These are phyloP conservation scores for Scytalidium sp. DNA, from an alignment of 2,329 filamentous ascomycete genomes.

Conservation along the genomic window DNA sequence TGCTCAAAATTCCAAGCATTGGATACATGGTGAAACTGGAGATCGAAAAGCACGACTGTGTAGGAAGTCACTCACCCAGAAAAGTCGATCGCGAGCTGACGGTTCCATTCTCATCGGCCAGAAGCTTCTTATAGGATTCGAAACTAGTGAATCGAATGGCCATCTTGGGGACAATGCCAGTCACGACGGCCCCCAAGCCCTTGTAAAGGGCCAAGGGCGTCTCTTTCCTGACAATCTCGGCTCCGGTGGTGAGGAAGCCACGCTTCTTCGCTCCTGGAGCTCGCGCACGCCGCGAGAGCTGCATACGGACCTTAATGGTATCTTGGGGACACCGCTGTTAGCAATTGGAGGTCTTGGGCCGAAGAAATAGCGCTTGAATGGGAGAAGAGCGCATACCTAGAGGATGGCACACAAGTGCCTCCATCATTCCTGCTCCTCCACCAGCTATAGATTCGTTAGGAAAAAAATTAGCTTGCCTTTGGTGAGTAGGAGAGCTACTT, in stretches of 20 bases:
- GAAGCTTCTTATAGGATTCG: slow-evolving; percentile 85
- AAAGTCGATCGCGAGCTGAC: slow-evolving; percentile 73
- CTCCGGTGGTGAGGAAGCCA: slow-evolving; percentile 83
- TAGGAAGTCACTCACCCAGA: slow-evolving; percentile 52
- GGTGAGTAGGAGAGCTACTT: slow-evolving; percentile 21
- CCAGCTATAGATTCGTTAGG: slow-evolving; percentile 59
- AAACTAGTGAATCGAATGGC: slow-evolving; percentile 98
- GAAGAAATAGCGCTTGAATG: slow-evolving; percentile 5
- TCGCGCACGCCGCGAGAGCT: slow-evolving; percentile 83
- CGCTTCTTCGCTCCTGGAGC: slow-evolving; percentile 78
- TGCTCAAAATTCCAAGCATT: too few relatives aligned
- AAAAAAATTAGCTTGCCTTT: not conserved
- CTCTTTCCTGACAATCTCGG: slow-evolving; percentile 84
- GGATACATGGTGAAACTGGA: too few relatives aligned
- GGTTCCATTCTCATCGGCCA: slow-evolving; percentile 66
- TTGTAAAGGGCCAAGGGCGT: slow-evolving; percentile 95
- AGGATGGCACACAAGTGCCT: slow-evolving; percentile 93
- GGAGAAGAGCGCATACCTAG: slow-evolving; percentile 58
- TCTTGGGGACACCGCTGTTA: slow-evolving; percentile 44
- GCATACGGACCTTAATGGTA: slow-evolving; percentile 99
- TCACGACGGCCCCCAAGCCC: slow-evolving; percentile 93
- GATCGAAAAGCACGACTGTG: slow-evolving; percentile 21
- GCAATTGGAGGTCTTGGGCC: slow-evolving; percentile 14
- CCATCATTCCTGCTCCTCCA: slow-evolving; percentile 98
- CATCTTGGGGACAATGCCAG: slow-evolving; percentile 98